A percentile compares a stretch with the other conserved stretches of the same genome.
Evolutionary conservation across 1,284 basidiomycete genomes (phyloP).

Genomic region (Ceratobasidium sp.): DNA sequence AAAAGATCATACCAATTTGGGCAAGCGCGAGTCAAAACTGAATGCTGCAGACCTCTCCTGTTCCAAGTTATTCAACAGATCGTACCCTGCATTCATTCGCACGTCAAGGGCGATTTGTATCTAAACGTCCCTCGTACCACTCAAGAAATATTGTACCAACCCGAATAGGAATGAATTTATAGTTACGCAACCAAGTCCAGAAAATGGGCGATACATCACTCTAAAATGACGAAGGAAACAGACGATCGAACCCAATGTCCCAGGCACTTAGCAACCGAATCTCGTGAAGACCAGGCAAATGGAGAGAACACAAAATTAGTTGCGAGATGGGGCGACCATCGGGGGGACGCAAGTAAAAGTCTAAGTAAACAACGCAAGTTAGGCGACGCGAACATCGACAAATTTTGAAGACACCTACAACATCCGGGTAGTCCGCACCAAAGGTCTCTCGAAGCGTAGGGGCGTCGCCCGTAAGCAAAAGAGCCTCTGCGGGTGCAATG

Average conservation of each 20-base stretch:
- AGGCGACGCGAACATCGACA: not conserved
- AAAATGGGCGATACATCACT: too few species aligned
- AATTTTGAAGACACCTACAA: constrained; percentile 5
- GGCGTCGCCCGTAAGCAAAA: not conserved
- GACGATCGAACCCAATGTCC: not conserved
- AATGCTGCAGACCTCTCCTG: not conserved
- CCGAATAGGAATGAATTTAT: too few species aligned
- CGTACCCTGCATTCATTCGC: too few species aligned
- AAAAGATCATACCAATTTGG: too few species aligned
- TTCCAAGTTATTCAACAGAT: too few species aligned
- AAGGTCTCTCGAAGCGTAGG: not conserved
- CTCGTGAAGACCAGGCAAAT: not conserved
- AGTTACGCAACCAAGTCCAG: too few species aligned
- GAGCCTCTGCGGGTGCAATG: not conserved
- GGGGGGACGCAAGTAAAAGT: constrained; percentile 24
- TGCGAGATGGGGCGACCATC: not conserved
- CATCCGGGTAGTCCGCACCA: not conserved
- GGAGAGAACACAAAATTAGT: too few species aligned
- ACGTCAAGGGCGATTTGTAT: too few species aligned
- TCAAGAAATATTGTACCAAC: too few species aligned
- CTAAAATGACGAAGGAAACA: not conserved
- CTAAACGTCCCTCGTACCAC: too few species aligned
- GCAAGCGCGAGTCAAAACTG: not conserved
- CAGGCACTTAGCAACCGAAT: not conserved
- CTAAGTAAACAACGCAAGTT: not conserved